phyloP scores from a whole-genome alignment of 2,329 filamentous ascomycete genomes.

The Nemania sp. region DNA sequence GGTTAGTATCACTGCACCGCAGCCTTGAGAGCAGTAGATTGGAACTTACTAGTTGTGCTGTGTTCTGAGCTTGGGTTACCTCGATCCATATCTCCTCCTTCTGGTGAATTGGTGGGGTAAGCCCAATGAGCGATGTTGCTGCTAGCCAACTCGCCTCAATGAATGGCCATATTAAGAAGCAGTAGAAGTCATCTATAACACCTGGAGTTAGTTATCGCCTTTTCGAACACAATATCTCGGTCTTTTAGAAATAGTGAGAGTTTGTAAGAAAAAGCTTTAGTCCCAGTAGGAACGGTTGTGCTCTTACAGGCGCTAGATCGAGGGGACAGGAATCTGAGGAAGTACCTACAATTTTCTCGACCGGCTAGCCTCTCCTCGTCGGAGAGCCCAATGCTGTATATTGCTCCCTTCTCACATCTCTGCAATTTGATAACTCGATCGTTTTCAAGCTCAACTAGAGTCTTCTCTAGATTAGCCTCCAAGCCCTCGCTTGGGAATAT shows the following conservation, averaged over 20 bases:
- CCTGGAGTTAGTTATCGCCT: neutral
- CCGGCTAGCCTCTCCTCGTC: slow-evolving; percentile 81
- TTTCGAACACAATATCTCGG: neutral
- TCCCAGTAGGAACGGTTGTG: neutral
- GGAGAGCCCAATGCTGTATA: slow-evolving; percentile 79
- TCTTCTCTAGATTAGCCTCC: slow-evolving; percentile 81
- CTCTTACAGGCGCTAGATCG: neutral
- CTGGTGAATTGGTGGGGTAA: slow-evolving; percentile 75
- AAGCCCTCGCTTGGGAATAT: slow-evolving; percentile 94
- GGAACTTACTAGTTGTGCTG: slow-evolving; percentile 77
- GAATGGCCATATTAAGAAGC: slow-evolving; percentile 98
- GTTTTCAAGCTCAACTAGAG: slow-evolving; percentile 79
- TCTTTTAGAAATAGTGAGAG: neutral
- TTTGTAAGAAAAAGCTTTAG: neutral
- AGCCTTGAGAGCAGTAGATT: neutral
- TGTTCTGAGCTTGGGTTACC: slow-evolving; percentile 80
- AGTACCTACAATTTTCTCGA: slow-evolving; percentile 77
- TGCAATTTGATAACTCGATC: slow-evolving; percentile 81
- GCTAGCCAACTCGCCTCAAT: slow-evolving; percentile 95
- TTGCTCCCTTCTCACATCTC: slow-evolving; percentile 64
- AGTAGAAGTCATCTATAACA: slow-evolving; percentile 83
- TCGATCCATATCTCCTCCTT: slow-evolving; percentile 83
- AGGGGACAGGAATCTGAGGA: neutral
- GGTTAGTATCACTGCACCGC: slow-evolving; percentile 36
- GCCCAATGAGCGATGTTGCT: slow-evolving; percentile 85